Percentiles rank a stretch among this genome's conserved stretches.
These are phyloP conservation scores for Coemansia erecta DNA, from an alignment of 192 early-diverging fungal genomes.

Conservation along the genomic window DNA sequence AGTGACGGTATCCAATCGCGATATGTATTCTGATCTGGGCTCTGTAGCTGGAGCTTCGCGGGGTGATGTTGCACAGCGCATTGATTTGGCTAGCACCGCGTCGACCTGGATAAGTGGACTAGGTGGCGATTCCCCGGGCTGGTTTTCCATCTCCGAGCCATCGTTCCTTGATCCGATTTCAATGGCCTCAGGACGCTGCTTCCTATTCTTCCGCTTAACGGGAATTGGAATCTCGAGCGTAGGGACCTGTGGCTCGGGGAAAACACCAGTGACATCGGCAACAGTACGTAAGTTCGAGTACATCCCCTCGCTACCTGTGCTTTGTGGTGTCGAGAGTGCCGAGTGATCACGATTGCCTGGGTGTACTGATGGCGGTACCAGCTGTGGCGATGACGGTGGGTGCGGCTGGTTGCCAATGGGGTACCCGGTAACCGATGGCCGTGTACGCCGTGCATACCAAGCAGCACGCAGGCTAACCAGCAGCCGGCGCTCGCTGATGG, in stretches of 20 bases:
- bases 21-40: neutral
- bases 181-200: constrained; percentile 3
- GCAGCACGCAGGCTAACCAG: constrained; percentile 25
- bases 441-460: constrained; percentile 32
- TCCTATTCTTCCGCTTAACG: constrained; percentile 1
- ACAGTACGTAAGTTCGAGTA: constrained; percentile 33
- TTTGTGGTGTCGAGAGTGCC: constrained; percentile 24
- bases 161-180: neutral
- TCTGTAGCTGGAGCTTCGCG: neutral
- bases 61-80: constrained; percentile 19
- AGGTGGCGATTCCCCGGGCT: constrained; percentile 15
- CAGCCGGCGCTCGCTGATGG: constrained; percentile 35
- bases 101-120: constrained; percentile 45
- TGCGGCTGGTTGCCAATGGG: constrained; percentile 5
- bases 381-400: neutral
- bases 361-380: neutral
- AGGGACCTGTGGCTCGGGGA: neutral
- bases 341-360: neutral
- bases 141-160: neutral
- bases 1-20: neutral
- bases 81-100: constrained; percentile 17
- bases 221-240: neutral
- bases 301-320: constrained; percentile 28
- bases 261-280: constrained; percentile 7
- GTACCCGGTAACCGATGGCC: neutral